Conservation (phyloP, 805 yeast genomes). For the Saccharomycopsis fermentans region DNA sequence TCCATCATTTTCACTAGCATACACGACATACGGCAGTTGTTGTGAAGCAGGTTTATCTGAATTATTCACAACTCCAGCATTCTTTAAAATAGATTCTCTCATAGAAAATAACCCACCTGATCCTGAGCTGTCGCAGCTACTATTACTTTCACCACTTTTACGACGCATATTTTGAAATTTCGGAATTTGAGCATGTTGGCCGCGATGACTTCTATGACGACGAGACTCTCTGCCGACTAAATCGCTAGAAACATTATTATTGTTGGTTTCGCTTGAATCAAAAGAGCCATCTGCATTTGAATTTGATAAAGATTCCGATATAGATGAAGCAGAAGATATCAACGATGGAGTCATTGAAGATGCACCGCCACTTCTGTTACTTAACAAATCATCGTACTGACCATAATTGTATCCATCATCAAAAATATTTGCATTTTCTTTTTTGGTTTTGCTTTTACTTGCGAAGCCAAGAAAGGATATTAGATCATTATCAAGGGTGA, state of each 20-base stretch:
- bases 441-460: neutral
- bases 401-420: neutral
- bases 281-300: neutral
- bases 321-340: neutral
- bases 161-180: neutral
- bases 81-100: neutral
- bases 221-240: neutral
- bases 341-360: neutral
- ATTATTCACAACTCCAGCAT: neutral
- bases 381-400: neutral
- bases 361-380: neutral
- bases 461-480: neutral
- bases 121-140: constrained; percentile 4
- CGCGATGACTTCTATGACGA: neutral
- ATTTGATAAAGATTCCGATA: neutral
- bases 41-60: neutral
- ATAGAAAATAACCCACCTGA: constrained; percentile 16
- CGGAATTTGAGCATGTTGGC: neutral
- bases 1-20: neutral
- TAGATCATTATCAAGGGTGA: neutral
- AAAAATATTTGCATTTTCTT: neutral
- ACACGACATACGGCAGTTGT: neutral
- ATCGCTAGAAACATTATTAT: neutral
- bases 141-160: neutral
- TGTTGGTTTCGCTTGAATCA: neutral